Evolutionary conservation across 2,329 filamentous ascomycete species (phyloP), one percentile per base, ranked within the genome.

Genomic region (Penicillium sclerotiorum): DNA sequence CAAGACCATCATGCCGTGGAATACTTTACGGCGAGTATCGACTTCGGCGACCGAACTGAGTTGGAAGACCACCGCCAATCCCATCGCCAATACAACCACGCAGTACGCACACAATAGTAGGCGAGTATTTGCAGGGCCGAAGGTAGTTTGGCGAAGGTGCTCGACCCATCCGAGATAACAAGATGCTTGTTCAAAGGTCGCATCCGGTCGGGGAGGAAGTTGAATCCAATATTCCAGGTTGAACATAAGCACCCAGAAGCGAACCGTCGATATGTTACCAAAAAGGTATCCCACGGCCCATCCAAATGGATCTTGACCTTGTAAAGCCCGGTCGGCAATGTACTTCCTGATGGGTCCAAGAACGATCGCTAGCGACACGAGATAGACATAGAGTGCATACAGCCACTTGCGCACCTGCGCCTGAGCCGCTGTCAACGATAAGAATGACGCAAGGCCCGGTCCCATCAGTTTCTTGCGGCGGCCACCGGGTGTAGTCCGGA

Each of bases 1-100:
- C 48, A 85, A 85, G 7, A 97, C 93, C 88, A 97, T 97, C 81
- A 93, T 96, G 60, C 95, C 95, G 70, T 99, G 94, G 69, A 99
- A 99, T 20, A 97, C 89, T 71, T 99, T 99, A 43, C 94, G 85
- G 42, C 94, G 84, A 1, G 94, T 99, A 72, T 99, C 94, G 39
- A 99, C 93, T 72, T 96, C 92, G 58, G 89, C 92, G 42, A 89
- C 77, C 3, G 84, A 77, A 33, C 87, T 89, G 30, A 95, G 80
- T 35, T 80, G 83, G 45, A 94, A 83, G 7, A 96, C 89, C 4
- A 89, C 78, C 8, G 84, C 73, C 28, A 97, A 79, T 1, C 93
- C 94, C 1, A 84, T 66, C 13, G 82, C 67, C 13, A 97, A 80
- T 47, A 95, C 83, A 4, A 72, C 59, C 1, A 86, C 57, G 78